A percentile compares a stretch with the other conserved stretches of the same genome.
phyloP scores from a whole-genome alignment of 495 filamentous ascomycete species.

The Peziza echinospora region DNA sequence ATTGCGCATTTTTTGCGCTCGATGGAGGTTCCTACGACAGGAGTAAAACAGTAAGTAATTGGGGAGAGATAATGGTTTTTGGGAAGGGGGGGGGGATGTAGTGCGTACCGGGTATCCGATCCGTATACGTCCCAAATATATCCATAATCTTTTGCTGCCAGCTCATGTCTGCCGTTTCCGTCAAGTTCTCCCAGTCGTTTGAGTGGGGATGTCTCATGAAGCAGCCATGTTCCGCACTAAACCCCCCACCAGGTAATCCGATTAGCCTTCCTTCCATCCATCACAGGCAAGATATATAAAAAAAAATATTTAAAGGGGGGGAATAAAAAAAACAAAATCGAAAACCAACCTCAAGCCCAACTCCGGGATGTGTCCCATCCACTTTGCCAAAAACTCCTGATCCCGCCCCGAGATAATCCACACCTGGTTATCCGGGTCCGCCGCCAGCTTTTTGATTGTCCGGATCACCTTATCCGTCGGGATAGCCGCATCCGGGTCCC shows the following conservation, averaged over 20 bases:
- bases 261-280: not conserved
- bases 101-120: conserved; percentile 50
- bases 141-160: conserved; percentile 70
- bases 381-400: conserved; percentile 65
- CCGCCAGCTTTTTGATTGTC: conserved; percentile 54
- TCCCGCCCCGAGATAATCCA: conserved; percentile 96
- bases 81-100: not conserved
- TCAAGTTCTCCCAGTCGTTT: conserved; percentile 65
- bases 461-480: conserved; percentile 62
- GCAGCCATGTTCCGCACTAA: conserved; percentile 72
- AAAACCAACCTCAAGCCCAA: conserved; percentile 42
- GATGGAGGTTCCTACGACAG: conserved; percentile 48
- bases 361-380: conserved; percentile 64
- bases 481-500: conserved; percentile 66
- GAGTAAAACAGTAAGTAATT: conserved; percentile 9
- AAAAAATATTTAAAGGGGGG: too few species aligned
- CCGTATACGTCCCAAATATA: conserved; percentile 65
- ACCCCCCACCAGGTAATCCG: not conserved
- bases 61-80: too few species aligned
- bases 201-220: conserved; percentile 61
- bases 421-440: conserved; percentile 63
- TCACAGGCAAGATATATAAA: too few species aligned
- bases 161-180: conserved; percentile 60
- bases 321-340: too few species aligned
- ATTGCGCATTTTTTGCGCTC: conserved; percentile 79